Evolutionary conservation across 129 eudicot genomes (phyloP), one percentile per base, ranked within the genome.

Genomic region (Flaveria bidentis): DNA sequence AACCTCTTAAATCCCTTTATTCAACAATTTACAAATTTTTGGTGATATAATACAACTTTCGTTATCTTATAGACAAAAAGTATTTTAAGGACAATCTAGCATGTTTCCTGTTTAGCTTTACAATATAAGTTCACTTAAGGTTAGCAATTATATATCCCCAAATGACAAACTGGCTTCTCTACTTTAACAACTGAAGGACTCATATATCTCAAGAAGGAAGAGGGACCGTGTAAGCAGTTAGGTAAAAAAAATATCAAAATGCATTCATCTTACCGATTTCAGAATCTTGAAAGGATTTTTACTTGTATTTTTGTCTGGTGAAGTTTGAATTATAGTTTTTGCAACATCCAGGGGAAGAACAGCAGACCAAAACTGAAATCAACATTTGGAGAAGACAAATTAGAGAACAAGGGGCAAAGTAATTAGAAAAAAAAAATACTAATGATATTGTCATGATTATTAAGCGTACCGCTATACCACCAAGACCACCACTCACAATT

Each of bases 331-430:
- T 69, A 88, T 85, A 22, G 96, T 90, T 79, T 90, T 93, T 64
- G 97, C 97, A 52, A 93, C 97, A 78, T 90, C 97, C 78, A 93
- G 18, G 2, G 97, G 97, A 66, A 90, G 85, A 74, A 90, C 96
- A 83, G 82, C 88, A 20, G 85, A 83, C 98, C 98, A 90, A 57
- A 70, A 93, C 98, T 93, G 90, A 39, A 78, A 58, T 9, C 45
- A 53, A 46, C 73, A 51, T 57, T 42, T 13, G 50, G 26, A 36
- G 20, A 56, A 58, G 55, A 13, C 17, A 61, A 44, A 51, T 61
- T 76, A 50, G 14, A 22, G 51, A 61, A 50, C 57, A 71, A 33
- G 52, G 62, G 60, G 58, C 17, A 72, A 77, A 53, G 2, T 12
- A 14, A 20, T 9, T 16, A 71, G 18, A 15, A 1, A 51, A 47